phyloP scores from a whole-genome alignment of 345 rosid genomes.

The Lepidium africanum region DNA sequence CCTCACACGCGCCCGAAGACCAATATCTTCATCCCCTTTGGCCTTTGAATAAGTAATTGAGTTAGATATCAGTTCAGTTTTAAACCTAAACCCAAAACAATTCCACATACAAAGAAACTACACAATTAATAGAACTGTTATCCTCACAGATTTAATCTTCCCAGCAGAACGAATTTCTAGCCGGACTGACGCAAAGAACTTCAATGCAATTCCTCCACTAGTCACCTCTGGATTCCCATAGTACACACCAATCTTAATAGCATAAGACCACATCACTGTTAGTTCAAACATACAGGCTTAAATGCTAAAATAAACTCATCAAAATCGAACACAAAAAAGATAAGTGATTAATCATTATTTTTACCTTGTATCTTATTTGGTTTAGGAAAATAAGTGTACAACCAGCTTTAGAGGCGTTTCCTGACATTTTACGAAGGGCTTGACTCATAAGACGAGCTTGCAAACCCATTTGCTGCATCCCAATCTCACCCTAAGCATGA shows the following conservation, averaged over 20 bases:
- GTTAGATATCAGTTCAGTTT: background rate
- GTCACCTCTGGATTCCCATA: conserved; percentile 99
- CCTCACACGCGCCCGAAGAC: conserved; percentile 87
- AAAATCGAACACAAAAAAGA: background rate
- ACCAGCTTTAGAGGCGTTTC: conserved; percentile 99
- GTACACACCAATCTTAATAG: conserved; percentile 79
- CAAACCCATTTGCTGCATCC: conserved; percentile 98
- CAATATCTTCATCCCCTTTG: conserved; percentile 93
- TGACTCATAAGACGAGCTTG: conserved; percentile 99
- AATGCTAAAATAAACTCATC: background rate
- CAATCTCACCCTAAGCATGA: conserved; percentile 75
- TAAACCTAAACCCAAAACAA: background rate
- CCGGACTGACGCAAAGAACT: conserved; percentile 92
- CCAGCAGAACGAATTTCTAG: conserved; percentile 89
- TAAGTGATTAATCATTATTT: background rate
- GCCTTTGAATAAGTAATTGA: conserved; percentile 25
- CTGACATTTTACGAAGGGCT: conserved; percentile 98
- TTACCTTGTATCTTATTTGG: conserved; percentile 92
- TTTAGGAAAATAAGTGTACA: conserved; percentile 90
- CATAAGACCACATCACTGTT: conserved; percentile 17
- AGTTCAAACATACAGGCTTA: conserved; percentile 3
- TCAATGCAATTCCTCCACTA: conserved; percentile 92
- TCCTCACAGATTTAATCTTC: conserved; percentile 94
- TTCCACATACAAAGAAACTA: background rate
- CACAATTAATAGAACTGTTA: background rate